Percentiles rank a stretch among this genome's conserved stretches.
phyloP scores from a whole-genome alignment of 192 early-diverging fungal species.

The Physocladia obscura region DNA sequence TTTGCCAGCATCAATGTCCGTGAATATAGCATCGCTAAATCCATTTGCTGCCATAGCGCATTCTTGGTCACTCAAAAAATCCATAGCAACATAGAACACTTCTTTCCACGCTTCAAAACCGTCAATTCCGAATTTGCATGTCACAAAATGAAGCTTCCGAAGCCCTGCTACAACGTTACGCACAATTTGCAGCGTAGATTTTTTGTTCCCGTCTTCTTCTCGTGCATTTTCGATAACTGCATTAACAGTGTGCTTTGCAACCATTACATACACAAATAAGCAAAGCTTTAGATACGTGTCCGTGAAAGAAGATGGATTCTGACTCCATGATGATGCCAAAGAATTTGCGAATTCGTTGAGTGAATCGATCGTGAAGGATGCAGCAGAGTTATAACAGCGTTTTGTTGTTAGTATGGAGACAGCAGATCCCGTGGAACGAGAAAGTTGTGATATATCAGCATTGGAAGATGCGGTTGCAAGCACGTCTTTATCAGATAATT shows the following conservation, averaged over 20 bases:
- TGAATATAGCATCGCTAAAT: not conserved
- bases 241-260: not conserved
- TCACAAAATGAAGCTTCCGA: constrained; percentile 22
- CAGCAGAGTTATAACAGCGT: too few species aligned
- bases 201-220: not conserved
- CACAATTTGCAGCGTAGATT: not conserved
- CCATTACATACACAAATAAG: not conserved
- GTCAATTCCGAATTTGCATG: constrained; percentile 20
- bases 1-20: not conserved
- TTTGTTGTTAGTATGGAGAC: too few species aligned
- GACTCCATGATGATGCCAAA: too few species aligned
- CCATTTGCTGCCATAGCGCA: too few species aligned
- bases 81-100: constrained; percentile 6
- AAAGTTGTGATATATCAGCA: too few species aligned
- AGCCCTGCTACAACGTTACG: not conserved
- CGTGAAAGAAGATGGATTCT: too few species aligned
- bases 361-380: too few species aligned
- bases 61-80: not conserved
- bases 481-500: too few species aligned
- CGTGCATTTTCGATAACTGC: not conserved
- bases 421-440: too few species aligned
- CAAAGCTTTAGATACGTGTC: not conserved
- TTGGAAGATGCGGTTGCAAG: too few species aligned
- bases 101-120: constrained; percentile 9
- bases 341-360: too few species aligned